phyloP scores from a whole-genome alignment of 2,329 filamentous ascomycete species.

The Venturia effusa region DNA sequence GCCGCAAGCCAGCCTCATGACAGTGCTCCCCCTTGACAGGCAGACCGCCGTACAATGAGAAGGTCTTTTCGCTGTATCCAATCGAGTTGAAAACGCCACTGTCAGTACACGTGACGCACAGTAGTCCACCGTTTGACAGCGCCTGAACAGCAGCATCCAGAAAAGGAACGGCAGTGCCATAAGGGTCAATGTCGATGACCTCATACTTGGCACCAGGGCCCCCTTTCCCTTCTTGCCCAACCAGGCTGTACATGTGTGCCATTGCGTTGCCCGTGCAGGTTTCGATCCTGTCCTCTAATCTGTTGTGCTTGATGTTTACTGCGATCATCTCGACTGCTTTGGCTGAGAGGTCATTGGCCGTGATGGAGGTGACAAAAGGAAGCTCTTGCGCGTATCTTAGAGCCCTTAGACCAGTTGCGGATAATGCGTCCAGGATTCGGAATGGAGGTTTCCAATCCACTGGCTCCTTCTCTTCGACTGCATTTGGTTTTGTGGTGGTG shows the following conservation, averaged over 20 bases:
- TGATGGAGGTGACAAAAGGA: constrained; percentile 69
- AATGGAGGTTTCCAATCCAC: constrained; percentile 38
- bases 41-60: constrained; percentile 82
- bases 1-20: constrained; percentile 78
- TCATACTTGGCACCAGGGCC: constrained; percentile 52
- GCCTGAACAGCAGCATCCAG: constrained; percentile 84
- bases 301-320: constrained; percentile 76
- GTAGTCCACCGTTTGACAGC: constrained; percentile 74
- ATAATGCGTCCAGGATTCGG: constrained; percentile 88
- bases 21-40: constrained; percentile 76
- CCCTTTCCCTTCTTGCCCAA: constrained; percentile 37
- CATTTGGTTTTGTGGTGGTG: constrained; percentile 18
- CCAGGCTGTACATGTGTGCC: constrained; percentile 75
- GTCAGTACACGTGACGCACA: constrained; percentile 95
- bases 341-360: constrained; percentile 78
- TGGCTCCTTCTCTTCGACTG: constrained; percentile 9
- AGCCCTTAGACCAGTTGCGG: constrained; percentile 83
- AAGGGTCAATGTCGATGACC: constrained; percentile 93
- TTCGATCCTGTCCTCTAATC: constrained; percentile 57
- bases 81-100: constrained; percentile 90
- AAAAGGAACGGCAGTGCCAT: constrained; percentile 87
- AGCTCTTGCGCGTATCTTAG: constrained; percentile 87
- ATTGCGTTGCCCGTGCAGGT: constrained; percentile 74
- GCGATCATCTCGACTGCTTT: constrained; percentile 71
- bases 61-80: constrained; percentile 90